Evolutionary conservation across 768 basidiomycete species (phyloP).

Genomic region (Trametes cubensis): DNA sequence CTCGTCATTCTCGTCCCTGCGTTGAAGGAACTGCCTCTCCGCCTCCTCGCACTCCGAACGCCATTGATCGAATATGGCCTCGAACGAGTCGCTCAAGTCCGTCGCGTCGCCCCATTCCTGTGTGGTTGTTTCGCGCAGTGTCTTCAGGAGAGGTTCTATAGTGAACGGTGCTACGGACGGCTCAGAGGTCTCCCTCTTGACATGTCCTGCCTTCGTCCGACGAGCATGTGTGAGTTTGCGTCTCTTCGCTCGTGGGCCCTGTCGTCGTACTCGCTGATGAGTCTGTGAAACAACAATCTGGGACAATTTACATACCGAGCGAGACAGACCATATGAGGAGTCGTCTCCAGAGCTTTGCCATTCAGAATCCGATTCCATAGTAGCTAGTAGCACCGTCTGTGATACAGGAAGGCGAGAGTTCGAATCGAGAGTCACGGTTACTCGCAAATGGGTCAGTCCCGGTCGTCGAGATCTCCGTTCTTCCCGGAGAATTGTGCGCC

Average conservation of each 20-base stretch:
- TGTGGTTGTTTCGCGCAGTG: background rate
- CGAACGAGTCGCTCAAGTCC: conserved; percentile 34
- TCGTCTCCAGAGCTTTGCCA: conserved; percentile 16
- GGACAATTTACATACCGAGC: no score
- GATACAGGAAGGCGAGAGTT: background rate
- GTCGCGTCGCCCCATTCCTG: background rate
- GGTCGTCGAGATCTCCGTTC: no score
- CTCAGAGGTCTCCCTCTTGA: background rate
- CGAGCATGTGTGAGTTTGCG: conserved; percentile 10
- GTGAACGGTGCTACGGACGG: background rate
- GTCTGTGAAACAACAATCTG: no score
- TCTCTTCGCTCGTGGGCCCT: background rate
- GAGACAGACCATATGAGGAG: background rate
- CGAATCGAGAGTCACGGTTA: no score
- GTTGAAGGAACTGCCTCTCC: conserved; percentile 32
- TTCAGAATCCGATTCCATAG: conserved; percentile 16
- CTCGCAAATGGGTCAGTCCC: no score
- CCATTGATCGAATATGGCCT: conserved; percentile 36
- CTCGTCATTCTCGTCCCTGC: conserved; percentile 25
- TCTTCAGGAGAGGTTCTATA: conserved; percentile 9
- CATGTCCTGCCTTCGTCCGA: background rate
- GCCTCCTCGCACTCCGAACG: conserved; percentile 41
- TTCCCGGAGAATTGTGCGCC: no score
- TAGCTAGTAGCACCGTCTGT: background rate
- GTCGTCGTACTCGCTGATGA: background rate